These are phyloP conservation scores for Phoma sp. DNA, from an alignment of 2,329 filamentous ascomycete species.

Conservation along the genomic window DNA sequence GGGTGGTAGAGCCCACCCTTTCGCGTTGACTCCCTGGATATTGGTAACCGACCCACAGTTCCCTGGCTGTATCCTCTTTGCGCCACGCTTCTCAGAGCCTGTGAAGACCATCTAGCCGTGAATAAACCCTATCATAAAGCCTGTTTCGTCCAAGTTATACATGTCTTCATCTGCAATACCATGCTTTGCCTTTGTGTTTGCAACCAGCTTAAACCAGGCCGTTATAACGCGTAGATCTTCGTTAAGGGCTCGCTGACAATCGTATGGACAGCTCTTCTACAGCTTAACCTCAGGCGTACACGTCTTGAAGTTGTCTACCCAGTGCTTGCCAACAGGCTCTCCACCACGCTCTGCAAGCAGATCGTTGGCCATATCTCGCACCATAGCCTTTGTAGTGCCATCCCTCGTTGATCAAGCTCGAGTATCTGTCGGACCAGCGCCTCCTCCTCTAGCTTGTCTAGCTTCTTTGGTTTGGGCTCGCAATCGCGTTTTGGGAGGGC, in stretches of 20 bases:
- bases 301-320: neutral
- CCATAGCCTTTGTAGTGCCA: neutral
- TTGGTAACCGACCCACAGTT: no score
- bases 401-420: neutral
- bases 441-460: neutral
- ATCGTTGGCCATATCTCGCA: neutral
- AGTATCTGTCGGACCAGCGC: neutral
- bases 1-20: no score
- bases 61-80: no score
- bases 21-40: no score
- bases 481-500: neutral
- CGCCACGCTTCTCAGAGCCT: no score
- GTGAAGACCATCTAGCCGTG: neutral
- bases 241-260: no score
- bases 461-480: neutral
- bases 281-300: neutral
- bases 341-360: neutral
- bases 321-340: neutral
- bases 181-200: no score
- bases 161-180: no score
- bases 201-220: no score
- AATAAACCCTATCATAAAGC: neutral
- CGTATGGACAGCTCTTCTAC: no score
- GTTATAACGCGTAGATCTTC: no score
- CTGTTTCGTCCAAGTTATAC: neutral